These are phyloP conservation scores for Backusella luteola DNA, from an alignment of 192 early-diverging fungal species.

Conservation along the genomic window DNA sequence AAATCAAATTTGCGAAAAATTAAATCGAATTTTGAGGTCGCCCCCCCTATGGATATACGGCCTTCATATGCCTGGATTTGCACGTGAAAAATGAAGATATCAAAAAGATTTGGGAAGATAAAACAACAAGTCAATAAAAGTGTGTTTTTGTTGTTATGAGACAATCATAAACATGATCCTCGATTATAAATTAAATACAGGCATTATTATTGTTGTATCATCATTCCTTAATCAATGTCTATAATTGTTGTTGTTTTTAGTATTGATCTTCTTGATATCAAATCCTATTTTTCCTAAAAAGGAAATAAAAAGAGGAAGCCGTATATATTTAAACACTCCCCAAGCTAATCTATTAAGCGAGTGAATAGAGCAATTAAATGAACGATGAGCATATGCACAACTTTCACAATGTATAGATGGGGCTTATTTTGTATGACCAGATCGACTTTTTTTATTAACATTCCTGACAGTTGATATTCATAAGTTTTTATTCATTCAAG, in stretches of 20 bases:
- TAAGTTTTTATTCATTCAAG: neutral
- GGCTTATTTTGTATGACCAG: neutral
- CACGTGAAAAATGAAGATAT: constrained; percentile 12
- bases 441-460: neutral
- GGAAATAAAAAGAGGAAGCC: neutral
- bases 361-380: neutral
- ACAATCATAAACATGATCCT: no score
- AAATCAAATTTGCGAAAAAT: no score
- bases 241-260: neutral
- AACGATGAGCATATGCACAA: neutral
- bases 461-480: neutral
- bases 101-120: neutral
- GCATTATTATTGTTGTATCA: no score
- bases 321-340: neutral
- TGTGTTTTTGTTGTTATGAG: neutral
- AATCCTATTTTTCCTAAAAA: neutral
- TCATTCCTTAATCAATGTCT: no score
- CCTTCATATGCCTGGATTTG: neutral
- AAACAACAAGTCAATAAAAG: neutral
- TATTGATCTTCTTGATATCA: neutral
- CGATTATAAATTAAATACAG: no score
- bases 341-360: neutral
- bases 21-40: no score
- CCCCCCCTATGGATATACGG: no score
- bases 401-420: neutral